Evolutionary conservation across 768 basidiomycete species (phyloP), one percentile per base, ranked within the genome.

Genomic region (Boletus rufocinnamomeus): DNA sequence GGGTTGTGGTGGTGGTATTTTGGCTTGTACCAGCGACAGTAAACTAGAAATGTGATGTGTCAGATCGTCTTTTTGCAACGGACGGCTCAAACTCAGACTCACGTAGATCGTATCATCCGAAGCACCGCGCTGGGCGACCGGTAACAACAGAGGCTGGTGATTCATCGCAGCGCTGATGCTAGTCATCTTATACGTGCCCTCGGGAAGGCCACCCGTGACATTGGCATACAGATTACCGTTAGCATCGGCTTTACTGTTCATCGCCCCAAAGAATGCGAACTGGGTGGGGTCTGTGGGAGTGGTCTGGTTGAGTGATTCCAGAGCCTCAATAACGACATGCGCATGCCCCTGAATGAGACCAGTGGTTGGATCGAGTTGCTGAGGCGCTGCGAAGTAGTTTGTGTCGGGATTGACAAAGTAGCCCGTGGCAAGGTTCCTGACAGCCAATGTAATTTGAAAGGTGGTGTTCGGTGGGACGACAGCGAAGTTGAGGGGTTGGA

Each of bases 281-380:
- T 74, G 69, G 28, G 65, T 75, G 17, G 83, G 79, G 69, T 87
- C 70, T 16, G 76, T 77, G 2, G 82, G 77, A 1, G 69, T 74
- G 14, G 84, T 82, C 61, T 82, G 76, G 38, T 72, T 72, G 54
- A 87, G 71, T 14, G 79, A 75, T 17, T 66, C 59, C 56, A 90
- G 73, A 52, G 69, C 56, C 71, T 88, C 80, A 54, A 89, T 75
- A 44, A 85, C 84, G 64, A 88, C 71, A 65, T 90, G 88, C 19
- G 77, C 75, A 73, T 88, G 85, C 13, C 87, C 89, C 56, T 80
- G 67, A 64, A 89, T 78, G 44, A 77, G 63, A 53, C 87, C 87
- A 11, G 73, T 63, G 1, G 58, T 63, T 13, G 65, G 50, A 66
- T 82, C 72, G 43, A 83, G 69, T 57, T 82, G 74, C 65, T 82